These are phyloP conservation scores for Plicaturopsis crispa DNA, from an alignment of 768 basidiomycete genomes.

Conservation along the genomic window DNA sequence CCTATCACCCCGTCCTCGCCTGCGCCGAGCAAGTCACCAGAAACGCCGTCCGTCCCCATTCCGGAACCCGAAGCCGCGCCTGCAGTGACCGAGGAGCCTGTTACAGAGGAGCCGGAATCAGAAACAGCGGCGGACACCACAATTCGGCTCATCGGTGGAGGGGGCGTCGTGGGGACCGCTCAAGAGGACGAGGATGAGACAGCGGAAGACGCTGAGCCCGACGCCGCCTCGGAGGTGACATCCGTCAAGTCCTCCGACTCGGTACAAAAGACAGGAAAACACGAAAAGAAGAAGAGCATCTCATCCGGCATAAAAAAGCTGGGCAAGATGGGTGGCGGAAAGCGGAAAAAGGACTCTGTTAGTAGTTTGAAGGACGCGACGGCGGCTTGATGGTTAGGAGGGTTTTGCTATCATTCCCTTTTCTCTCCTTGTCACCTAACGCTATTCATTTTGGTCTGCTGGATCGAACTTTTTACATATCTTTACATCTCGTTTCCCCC, in stretches of 20 bases:
- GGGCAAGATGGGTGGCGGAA: constrained; percentile 33
- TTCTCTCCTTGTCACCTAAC: constrained; percentile 1
- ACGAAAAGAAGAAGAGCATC: constrained; percentile 52
- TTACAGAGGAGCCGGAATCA: constrained; percentile 7
- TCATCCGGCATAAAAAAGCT: constrained; percentile 51
- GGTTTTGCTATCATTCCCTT: background rate
- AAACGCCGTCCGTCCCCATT: constrained; percentile 5
- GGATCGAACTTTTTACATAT: no score
- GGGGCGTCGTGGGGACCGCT: constrained; percentile 34
- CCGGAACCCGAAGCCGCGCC: constrained; percentile 5
- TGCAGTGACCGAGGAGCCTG: background rate
- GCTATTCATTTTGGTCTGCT: constrained; percentile 22
- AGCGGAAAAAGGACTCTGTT: constrained; percentile 46
- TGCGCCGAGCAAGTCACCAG: constrained; percentile 9
- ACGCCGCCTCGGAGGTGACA: constrained; percentile 28
- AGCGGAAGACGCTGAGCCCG: constrained; percentile 19
- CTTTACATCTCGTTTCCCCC: no score
- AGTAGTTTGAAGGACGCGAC: constrained; percentile 34
- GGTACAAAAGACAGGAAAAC: constrained; percentile 20
- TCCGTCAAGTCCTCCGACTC: constrained; percentile 29
- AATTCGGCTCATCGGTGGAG: constrained; percentile 53
- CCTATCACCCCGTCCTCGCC: constrained; percentile 28
- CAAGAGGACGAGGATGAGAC: constrained; percentile 14
- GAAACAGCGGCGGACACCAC: constrained; percentile 30
- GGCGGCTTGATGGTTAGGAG: background rate